Base-by-base conservation (phyloP, 164 flowering plant species). In the Magnolia sinica region DNA sequence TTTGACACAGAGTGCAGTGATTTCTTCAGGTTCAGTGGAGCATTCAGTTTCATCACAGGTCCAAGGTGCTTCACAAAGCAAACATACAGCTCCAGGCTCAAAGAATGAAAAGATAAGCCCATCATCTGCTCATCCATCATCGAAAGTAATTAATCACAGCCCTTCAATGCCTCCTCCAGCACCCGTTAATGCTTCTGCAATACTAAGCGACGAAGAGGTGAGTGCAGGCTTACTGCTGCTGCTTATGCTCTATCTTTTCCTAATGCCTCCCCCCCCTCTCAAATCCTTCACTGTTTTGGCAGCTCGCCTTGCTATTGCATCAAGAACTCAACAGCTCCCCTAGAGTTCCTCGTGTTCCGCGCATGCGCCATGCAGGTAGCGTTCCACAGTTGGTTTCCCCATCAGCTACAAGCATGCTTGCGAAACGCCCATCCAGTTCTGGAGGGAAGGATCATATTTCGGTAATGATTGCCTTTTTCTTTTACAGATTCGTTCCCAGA, bases 301-400 rank as follows among this genome's bases (percentile, higher is more conserved):
- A 96, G 99, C 94, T 92, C 86, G 98, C 98, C 67, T 82, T 93
- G 65, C 88, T 92, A 73, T 84, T 96, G 78, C 99, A 96, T 86
- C 98, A 94, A 81, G 92, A 96, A 85, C 95, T 96, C 55, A 96
- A 96, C 79, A 96, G 99, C 80, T 94, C 98, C 79, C 98, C 97
- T 70, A 84, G 99, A 87, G 98, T 96, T 73, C 98, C 98, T 72
- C 87, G 99, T 73, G 97, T 96, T 72, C 96, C 99, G 71, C 97
- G 98, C 27, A 79, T 89, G 80, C 95, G 98, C 37, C 89, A 96
- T 37, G 83, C 91, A 24, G 91, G 92, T 67, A 87, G 90, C 83
- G 82, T 90, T 55, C 91, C 96, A 65, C 99, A 90, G 83, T 55
- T 89, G 76, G 85, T 90, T 73, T 86, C 93, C 78, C 84, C 91